A percentile compares a stretch with the other conserved stretches of the same genome.
Conservation (phyloP, 2,329 filamentous ascomycete genomes). For the Apiospora aurea region DNA sequence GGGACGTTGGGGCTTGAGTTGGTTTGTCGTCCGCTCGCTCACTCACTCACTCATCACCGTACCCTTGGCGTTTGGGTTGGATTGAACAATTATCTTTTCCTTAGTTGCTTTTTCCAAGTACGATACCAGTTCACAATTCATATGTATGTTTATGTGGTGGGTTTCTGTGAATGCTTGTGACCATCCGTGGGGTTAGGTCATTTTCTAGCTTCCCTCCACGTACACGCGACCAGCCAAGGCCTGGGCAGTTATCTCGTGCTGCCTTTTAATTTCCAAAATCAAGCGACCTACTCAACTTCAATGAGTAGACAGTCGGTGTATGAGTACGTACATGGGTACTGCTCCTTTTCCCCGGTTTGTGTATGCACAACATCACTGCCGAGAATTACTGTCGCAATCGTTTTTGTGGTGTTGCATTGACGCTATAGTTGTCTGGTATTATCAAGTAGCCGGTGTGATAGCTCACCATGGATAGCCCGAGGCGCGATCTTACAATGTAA, state of each 20-base stretch:
- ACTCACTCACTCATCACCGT: neutral
- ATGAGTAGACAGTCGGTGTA: neutral
- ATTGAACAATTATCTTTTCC: neutral
- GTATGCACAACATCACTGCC: too few species aligned
- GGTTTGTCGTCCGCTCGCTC: neutral
- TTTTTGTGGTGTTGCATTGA: too few species aligned
- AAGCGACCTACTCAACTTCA: neutral
- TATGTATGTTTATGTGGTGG: neutral
- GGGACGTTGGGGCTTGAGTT: neutral
- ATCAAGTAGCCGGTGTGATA: too few species aligned
- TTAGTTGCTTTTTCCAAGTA: neutral
- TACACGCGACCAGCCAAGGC: neutral
- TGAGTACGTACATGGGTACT: neutral
- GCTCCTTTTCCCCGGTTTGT: too few species aligned
- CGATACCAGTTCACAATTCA: constrained; percentile 15
- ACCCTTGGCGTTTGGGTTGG: neutral
- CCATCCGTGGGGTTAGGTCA: neutral
- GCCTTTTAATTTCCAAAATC: neutral
- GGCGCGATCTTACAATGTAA: too few species aligned
- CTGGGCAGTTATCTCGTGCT: neutral
- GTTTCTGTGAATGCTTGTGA: too few species aligned
- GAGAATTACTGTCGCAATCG: too few species aligned
- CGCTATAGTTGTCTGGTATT: too few species aligned
- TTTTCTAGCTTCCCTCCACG: neutral
- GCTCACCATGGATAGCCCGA: neutral